Evolutionary conservation across 2,329 filamentous ascomycete genomes (phyloP).

Genomic region (Parastagonospora nodorum): DNA sequence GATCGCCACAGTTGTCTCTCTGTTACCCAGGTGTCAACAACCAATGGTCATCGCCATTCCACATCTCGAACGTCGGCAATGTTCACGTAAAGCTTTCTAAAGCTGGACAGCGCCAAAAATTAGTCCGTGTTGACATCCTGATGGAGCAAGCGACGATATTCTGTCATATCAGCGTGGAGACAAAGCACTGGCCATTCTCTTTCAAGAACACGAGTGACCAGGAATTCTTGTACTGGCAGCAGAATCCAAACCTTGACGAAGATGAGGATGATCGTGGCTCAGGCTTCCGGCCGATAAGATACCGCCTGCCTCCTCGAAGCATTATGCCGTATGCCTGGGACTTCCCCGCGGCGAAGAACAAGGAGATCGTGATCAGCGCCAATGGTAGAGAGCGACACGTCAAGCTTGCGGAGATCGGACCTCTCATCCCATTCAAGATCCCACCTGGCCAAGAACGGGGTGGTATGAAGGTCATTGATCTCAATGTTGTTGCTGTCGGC

Average conservation of each 20-base stretch:
- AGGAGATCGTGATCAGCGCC: constrained; percentile 83
- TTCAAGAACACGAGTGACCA: constrained; percentile 98
- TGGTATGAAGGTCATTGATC: constrained; percentile 86
- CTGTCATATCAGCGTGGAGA: constrained; percentile 86
- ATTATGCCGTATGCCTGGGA: constrained; percentile 99
- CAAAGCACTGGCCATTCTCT: constrained; percentile 95
- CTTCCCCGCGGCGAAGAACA: constrained; percentile 95
- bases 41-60: constrained; percentile 97
- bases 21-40: constrained; percentile 95
- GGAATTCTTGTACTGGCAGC: constrained; percentile 96
- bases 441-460: constrained; percentile 65
- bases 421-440: constrained; percentile 92
- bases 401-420: constrained; percentile 95
- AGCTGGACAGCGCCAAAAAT: constrained; percentile 82
- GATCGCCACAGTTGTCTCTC: constrained; percentile 85
- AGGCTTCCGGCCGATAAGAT: constrained; percentile 90
- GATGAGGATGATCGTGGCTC: constrained; percentile 82
- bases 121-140: constrained; percentile 85
- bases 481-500: constrained; percentile 93
- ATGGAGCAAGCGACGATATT: constrained; percentile 95
- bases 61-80: constrained; percentile 91
- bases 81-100: constrained; percentile 94
- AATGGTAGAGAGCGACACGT: constrained; percentile 85
- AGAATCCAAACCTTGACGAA: constrained; percentile 89
- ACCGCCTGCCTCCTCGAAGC: constrained; percentile 87